phyloP scores from a whole-genome alignment of 345 rosid genomes.

The Fremontodendron californicum region DNA sequence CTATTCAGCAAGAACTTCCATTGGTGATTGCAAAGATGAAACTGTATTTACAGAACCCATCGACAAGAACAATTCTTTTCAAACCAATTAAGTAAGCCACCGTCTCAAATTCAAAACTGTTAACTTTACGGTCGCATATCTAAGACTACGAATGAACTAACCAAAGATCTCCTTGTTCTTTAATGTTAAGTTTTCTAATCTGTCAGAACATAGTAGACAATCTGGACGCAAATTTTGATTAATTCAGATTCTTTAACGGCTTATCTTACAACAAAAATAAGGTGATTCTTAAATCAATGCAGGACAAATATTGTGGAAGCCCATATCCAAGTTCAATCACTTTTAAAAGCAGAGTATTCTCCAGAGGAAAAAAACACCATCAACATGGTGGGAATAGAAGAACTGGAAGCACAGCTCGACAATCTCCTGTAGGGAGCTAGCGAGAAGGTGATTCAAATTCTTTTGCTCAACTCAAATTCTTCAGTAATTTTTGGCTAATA shows the following conservation, averaged over 20 bases:
- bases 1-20: slow-evolving; percentile 72
- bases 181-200: neutral
- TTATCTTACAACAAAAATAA: neutral
- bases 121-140: neutral
- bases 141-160: neutral
- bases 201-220: neutral
- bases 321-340: slow-evolving; percentile 67
- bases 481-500: neutral
- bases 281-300: slow-evolving; percentile 18
- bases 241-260: neutral
- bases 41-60: slow-evolving; percentile 82
- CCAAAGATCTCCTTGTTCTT: neutral
- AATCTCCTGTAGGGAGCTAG: slow-evolving; percentile 34
- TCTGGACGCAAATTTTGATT: neutral
- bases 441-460: neutral
- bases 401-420: slow-evolving; percentile 76
- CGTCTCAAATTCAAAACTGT: neutral
- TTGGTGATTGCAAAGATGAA: slow-evolving; percentile 76
- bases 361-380: slow-evolving; percentile 61
- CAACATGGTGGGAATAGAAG: slow-evolving; percentile 55
- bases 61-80: slow-evolving; percentile 83
- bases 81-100: slow-evolving; percentile 82
- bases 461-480: neutral
- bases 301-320: slow-evolving; percentile 98
- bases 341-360: slow-evolving; percentile 70